These are phyloP conservation scores for Austroboletus eburneus DNA, from an alignment of 768 basidiomycete species.

Conservation along the genomic window DNA sequence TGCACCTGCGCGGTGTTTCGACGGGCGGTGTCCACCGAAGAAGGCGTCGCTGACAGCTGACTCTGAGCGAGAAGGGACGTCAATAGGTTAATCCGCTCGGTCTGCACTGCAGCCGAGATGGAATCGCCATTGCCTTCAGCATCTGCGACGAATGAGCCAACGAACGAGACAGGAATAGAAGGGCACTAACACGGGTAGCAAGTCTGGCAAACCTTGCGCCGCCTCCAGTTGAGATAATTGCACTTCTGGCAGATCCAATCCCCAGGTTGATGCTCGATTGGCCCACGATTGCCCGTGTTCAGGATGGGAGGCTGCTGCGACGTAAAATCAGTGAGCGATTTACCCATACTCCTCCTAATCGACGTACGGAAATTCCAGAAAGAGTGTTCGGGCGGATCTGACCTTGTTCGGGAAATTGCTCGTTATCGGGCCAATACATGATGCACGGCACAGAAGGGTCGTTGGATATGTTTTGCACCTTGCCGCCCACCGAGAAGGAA, in stretches of 20 bases:
- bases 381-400: conserved; percentile 66
- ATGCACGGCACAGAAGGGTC: conserved; percentile 72
- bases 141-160: conserved; percentile 39
- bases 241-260: conserved; percentile 84
- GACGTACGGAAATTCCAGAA: conserved; percentile 50
- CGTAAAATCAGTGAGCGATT: conserved; percentile 1
- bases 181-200: conserved; percentile 70
- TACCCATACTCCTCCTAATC: neutral
- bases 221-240: conserved; percentile 84
- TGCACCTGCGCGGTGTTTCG: conserved; percentile 49
- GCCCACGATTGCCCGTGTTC: conserved; percentile 85
- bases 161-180: conserved; percentile 7
- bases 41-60: conserved; percentile 30
- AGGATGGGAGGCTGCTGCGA: conserved; percentile 76
- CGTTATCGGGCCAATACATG: conserved; percentile 92
- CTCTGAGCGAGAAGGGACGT: conserved; percentile 68
- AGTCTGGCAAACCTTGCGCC: conserved; percentile 86
- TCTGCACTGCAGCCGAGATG: conserved; percentile 79
- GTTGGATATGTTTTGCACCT: conserved; percentile 72
- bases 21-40: conserved; percentile 24
- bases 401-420: conserved; percentile 73
- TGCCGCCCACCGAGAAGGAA: conserved; percentile 70
- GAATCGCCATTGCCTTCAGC: conserved; percentile 88
- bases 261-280: conserved; percentile 81
- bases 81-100: conserved; percentile 76